Conservation (phyloP, 2,329 filamentous ascomycete genomes). For the Monilinia laxa region DNA sequence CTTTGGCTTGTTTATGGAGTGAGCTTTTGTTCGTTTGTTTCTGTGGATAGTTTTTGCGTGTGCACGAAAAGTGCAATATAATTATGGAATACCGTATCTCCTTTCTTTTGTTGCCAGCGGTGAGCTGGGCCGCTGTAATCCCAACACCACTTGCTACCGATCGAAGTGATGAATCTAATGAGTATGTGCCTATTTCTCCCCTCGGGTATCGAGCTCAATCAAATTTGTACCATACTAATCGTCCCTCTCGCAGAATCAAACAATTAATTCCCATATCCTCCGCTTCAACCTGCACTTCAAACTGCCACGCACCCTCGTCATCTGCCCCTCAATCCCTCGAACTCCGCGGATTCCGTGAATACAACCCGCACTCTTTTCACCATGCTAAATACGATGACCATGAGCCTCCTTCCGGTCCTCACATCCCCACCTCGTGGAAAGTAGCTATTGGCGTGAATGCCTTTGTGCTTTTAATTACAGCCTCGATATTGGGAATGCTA, state of each 20-base stretch:
- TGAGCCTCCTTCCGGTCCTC: background rate
- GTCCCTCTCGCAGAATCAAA: background rate
- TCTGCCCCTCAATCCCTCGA: background rate
- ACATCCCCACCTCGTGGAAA: slow-evolving; percentile 22
- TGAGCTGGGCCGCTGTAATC: slow-evolving; percentile 17
- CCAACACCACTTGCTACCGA: background rate
- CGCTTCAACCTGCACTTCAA: background rate
- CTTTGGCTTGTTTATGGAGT: background rate
- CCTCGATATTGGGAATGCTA: slow-evolving; percentile 20
- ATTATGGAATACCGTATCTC: slow-evolving; percentile 17
- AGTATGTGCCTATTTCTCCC: slow-evolving; percentile 3
- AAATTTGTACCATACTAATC: background rate
- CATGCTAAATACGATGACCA: slow-evolving; percentile 9
- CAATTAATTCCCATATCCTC: background rate
- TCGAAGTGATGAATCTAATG: background rate
- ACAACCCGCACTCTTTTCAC: slow-evolving; percentile 11
- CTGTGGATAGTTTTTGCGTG: background rate
- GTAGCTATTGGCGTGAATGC: slow-evolving; percentile 21
- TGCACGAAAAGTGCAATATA: slow-evolving; percentile 18
- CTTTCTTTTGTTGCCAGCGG: slow-evolving; percentile 19
- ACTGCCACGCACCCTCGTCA: background rate
- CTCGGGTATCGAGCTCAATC: background rate
- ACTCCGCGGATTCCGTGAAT: slow-evolving; percentile 4
- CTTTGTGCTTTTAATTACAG: slow-evolving; percentile 22
- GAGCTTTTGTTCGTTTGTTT: background rate